Evolutionary conservation across 441 rosid species (phyloP).

Genomic region (Daphne laureola): DNA sequence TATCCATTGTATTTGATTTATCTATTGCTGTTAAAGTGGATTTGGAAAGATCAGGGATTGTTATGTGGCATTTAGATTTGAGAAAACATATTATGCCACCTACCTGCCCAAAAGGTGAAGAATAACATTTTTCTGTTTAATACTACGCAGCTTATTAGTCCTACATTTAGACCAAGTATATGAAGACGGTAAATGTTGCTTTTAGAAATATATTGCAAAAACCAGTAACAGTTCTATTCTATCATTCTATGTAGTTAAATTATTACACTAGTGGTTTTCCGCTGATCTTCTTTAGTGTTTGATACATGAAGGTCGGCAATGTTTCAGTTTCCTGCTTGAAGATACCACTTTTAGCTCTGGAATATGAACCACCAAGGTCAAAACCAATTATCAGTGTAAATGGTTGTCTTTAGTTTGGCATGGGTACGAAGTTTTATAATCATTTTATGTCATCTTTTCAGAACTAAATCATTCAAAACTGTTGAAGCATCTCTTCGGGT

Average conservation of each 20-base stretch:
- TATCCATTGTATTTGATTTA: background rate
- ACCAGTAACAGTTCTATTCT: too few species aligned
- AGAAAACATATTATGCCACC: background rate
- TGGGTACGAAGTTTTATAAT: constrained; percentile 3
- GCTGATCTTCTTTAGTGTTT: too few species aligned
- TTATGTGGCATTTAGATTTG: background rate
- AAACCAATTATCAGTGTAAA: background rate
- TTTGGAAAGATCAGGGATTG: background rate
- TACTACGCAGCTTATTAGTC: too few species aligned
- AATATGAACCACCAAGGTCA: constrained; percentile 85
- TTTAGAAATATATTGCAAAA: too few species aligned
- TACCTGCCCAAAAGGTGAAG: too few species aligned
- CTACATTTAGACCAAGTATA: too few species aligned
- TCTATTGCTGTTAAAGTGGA: too few species aligned
- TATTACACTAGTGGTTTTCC: too few species aligned
- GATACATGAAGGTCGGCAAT: constrained; percentile 51
- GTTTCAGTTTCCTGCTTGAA: constrained; percentile 66
- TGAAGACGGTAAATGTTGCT: too few species aligned
- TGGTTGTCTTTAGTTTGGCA: constrained; percentile 4
- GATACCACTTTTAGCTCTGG: constrained; percentile 79
- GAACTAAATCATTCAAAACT: constrained; percentile 66
- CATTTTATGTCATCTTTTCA: constrained; percentile 17
- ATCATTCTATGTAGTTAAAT: too few species aligned
- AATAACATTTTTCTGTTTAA: too few species aligned
- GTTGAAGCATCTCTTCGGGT: constrained; percentile 77